Evolutionary conservation across 192 early-diverging fungal genomes (phyloP).

Genomic region (Podila horticola): DNA sequence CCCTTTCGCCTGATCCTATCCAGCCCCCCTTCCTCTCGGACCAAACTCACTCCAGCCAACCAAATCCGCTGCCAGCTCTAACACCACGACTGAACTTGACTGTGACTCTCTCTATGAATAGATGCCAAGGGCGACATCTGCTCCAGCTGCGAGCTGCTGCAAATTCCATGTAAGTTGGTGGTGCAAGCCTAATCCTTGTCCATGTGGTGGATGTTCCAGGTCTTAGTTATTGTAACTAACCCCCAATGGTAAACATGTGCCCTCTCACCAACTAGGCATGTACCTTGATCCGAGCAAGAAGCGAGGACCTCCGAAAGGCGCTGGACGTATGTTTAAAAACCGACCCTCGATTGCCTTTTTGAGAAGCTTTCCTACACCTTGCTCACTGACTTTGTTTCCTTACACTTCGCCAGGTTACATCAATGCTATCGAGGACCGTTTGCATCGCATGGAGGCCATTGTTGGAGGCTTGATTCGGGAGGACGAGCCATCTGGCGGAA

Average conservation of each 20-base stretch:
- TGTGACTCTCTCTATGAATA: conserved; percentile 5
- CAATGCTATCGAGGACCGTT: conserved; percentile 80
- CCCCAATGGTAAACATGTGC: background rate
- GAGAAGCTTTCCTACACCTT: background rate
- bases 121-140: conserved; percentile 47
- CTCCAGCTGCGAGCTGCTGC: conserved; percentile 36
- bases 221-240: background rate
- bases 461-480: conserved; percentile 65
- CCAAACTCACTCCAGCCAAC: no score
- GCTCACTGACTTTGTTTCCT: no score
- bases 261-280: conserved; percentile 9
- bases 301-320: conserved; percentile 80
- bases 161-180: conserved; percentile 35
- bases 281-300: conserved; percentile 69
- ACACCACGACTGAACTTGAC: no score
- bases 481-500: conserved; percentile 40
- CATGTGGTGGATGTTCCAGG: background rate
- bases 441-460: conserved; percentile 78
- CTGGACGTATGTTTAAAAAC: conserved; percentile 33
- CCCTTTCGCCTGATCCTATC: background rate
- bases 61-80: no score
- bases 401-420: conserved; percentile 70
- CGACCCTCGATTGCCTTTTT: no score
- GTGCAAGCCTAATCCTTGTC: background rate
- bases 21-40: background rate